Evolutionary conservation across 2,329 filamentous ascomycete species (phyloP).

Genomic region (Zopfia rhizophila): DNA sequence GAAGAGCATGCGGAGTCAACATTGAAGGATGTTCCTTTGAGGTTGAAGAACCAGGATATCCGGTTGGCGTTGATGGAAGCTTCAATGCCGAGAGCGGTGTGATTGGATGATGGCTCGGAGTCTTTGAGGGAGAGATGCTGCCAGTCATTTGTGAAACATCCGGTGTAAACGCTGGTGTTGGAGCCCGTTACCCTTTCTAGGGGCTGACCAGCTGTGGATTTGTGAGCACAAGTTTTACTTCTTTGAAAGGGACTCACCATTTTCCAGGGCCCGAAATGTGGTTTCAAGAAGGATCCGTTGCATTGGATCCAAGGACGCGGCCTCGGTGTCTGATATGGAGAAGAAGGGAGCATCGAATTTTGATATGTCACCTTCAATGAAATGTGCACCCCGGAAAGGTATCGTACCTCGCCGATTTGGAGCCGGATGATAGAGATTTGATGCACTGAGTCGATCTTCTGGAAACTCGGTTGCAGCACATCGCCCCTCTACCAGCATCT

Average conservation of each 20-base stretch:
- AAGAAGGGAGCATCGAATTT: constrained; percentile 23
- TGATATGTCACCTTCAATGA: constrained; percentile 3
- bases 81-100: neutral
- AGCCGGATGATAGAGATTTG: neutral
- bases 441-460: neutral
- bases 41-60: constrained; percentile 25
- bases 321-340: constrained; percentile 13
- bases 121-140: neutral
- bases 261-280: constrained; percentile 26
- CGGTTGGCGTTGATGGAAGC: constrained; percentile 13
- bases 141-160: constrained; percentile 10
- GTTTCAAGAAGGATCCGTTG: constrained; percentile 21
- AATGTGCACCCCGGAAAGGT: constrained; percentile 1
- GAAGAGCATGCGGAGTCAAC: constrained; percentile 30
- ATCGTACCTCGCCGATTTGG: no score
- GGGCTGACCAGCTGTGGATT: constrained; percentile 12
- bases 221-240: neutral
- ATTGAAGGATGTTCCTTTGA: constrained; percentile 20
- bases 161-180: neutral
- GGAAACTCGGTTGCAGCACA: constrained; percentile 31
- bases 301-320: constrained; percentile 22
- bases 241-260: constrained; percentile 6
- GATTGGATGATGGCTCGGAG: neutral
- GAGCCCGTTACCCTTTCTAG: constrained; percentile 4
- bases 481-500: constrained; percentile 33